These are phyloP conservation scores for Juglanconis juglandina DNA, from an alignment of 2,329 filamentous ascomycete species.

Conservation along the genomic window DNA sequence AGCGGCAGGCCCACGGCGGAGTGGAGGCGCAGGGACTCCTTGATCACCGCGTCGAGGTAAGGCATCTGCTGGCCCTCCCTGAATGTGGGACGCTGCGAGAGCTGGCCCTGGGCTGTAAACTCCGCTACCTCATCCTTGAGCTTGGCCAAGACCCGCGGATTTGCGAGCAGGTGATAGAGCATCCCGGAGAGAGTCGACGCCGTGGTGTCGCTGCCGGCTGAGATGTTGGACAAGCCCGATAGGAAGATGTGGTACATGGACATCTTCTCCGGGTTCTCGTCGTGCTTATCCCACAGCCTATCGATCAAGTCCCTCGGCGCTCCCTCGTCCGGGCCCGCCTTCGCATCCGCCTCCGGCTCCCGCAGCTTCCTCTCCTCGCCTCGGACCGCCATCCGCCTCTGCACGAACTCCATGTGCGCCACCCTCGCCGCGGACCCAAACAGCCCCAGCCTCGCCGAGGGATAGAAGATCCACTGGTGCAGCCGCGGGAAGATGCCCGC, in stretches of 20 bases:
- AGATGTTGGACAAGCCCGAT: conserved; percentile 31
- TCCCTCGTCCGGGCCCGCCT: neutral
- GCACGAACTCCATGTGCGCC: conserved; percentile 11
- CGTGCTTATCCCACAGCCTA: conserved; percentile 38
- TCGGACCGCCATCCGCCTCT: conserved; percentile 5
- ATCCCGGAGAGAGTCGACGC: conserved; percentile 43
- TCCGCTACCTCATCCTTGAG: conserved; percentile 24
- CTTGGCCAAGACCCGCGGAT: conserved; percentile 21
- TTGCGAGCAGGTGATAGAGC: conserved; percentile 41
- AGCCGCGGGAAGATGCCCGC: conserved; percentile 8
- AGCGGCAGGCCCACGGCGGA: conserved; percentile 46
- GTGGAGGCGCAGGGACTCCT: conserved; percentile 50
- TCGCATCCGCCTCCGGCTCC: neutral
- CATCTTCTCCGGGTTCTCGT: conserved; percentile 39
- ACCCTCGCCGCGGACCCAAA: conserved; percentile 7
- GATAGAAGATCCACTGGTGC: conserved; percentile 10
- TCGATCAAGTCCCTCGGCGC: conserved; percentile 37
- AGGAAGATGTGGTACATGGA: conserved; percentile 32
- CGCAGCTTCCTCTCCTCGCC: conserved; percentile 2
- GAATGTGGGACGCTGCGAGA: conserved; percentile 27
- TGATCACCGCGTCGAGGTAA: conserved; percentile 52
- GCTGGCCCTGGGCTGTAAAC: conserved; percentile 9
- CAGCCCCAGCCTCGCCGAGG: conserved; percentile 4
- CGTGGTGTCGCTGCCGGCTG: conserved; percentile 43
- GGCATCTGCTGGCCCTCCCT: conserved; percentile 39